Conservation (phyloP, 139 green algal species). For the Chlorella sp. region DNA sequence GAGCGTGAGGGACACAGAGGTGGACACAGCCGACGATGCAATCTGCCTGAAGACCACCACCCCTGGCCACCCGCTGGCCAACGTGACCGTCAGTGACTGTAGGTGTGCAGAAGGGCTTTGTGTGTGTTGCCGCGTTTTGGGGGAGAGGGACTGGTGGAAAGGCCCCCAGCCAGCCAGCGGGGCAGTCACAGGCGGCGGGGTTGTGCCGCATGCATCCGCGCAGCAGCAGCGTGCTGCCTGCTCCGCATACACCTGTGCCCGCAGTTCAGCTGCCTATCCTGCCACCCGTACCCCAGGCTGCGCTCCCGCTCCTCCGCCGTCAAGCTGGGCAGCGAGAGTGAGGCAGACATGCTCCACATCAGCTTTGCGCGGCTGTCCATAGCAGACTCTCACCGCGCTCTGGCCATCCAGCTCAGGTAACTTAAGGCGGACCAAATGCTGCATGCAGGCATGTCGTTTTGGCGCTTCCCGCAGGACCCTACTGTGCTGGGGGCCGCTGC, state of each 20-base stretch:
- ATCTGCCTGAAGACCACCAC: conserved; percentile 55
- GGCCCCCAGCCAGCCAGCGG: too few species aligned
- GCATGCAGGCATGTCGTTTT: not conserved
- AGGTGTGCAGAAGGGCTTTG: too few species aligned
- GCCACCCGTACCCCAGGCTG: conserved; percentile 28
- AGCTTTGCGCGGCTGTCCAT: conserved; percentile 31
- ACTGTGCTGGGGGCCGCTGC: too few species aligned
- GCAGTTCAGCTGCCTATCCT: too few species aligned
- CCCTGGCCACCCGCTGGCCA: not conserved
- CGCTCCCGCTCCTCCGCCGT: conserved; percentile 46
- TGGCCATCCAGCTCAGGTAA: conserved; percentile 55
- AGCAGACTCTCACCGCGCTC: conserved; percentile 44
- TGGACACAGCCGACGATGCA: conserved; percentile 60
- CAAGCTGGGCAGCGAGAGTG: conserved; percentile 45
- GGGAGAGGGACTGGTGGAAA: too few species aligned
- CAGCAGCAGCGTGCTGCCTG: too few species aligned
- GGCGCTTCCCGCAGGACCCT: too few species aligned
- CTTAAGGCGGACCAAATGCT: not conserved
- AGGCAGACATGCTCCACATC: conserved; percentile 10
- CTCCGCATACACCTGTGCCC: too few species aligned
- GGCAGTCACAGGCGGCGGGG: too few species aligned
- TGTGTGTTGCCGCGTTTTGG: too few species aligned
- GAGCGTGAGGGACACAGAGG: conserved; percentile 11
- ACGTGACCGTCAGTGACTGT: conserved; percentile 25
- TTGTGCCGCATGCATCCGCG: too few species aligned